phyloP scores from a whole-genome alignment of 768 basidiomycete species.

The Chalciporus sphaerocephalus region DNA sequence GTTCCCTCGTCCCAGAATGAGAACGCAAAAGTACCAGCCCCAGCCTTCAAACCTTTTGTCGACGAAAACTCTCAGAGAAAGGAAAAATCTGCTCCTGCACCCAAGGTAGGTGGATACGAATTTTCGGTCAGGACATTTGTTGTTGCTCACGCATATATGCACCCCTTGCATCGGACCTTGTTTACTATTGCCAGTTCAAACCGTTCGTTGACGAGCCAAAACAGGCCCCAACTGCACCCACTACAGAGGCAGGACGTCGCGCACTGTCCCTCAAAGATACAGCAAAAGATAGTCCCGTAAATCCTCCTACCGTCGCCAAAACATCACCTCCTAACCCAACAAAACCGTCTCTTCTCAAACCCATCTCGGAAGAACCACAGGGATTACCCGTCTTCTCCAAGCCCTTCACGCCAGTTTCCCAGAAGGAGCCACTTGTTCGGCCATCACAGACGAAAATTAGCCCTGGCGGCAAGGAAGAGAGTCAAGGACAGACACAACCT shows the following conservation, averaged over 20 bases:
- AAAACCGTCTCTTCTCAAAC: constrained; percentile 28
- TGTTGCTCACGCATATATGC: constrained; percentile 10
- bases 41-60: constrained; percentile 60
- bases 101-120: constrained; percentile 12
- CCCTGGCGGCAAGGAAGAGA: constrained; percentile 18
- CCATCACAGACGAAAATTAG: constrained; percentile 19
- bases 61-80: constrained; percentile 53
- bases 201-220: constrained; percentile 58
- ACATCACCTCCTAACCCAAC: constrained; percentile 19
- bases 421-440: constrained; percentile 32
- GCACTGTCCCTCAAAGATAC: constrained; percentile 53
- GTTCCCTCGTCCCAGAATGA: constrained; percentile 30
- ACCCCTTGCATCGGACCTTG: neutral
- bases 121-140: neutral
- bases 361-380: constrained; percentile 35
- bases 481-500: constrained; percentile 14
- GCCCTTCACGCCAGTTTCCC: constrained; percentile 58
- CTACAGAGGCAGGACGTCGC: constrained; percentile 32
- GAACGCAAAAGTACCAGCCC: constrained; percentile 32
- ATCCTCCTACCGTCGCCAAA: constrained; percentile 22
- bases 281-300: constrained; percentile 19
- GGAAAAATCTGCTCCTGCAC: constrained; percentile 37
- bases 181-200: constrained; percentile 46
- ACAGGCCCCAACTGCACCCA: constrained; percentile 37
- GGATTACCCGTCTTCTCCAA: constrained; percentile 50